Evolutionary conservation across 2,329 filamentous ascomycete species (phyloP).

Genomic region (Madurella fahalii): DNA sequence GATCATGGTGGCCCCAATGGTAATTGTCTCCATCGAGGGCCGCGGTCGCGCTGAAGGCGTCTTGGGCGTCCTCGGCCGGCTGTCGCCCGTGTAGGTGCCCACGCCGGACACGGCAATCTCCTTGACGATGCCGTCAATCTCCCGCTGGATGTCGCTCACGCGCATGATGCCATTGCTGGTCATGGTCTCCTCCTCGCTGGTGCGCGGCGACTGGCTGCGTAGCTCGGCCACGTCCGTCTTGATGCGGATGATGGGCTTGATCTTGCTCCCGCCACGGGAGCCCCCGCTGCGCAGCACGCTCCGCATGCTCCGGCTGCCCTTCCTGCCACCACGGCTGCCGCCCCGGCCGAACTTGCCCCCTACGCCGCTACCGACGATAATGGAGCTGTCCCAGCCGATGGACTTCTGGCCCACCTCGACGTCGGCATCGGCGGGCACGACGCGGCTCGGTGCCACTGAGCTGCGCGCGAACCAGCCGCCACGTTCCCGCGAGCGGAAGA

Average conservation of each 20-base stretch:
- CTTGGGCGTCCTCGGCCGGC: conserved; percentile 3
- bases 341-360: conserved; percentile 26
- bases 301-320: conserved; percentile 9
- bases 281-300: conserved; percentile 13
- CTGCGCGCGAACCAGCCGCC: conserved; percentile 32
- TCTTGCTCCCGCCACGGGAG: conserved; percentile 11
- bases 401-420: conserved; percentile 22
- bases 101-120: conserved; percentile 26
- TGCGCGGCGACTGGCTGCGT: conserved; percentile 30
- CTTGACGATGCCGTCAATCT: conserved; percentile 31
- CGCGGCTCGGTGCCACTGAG: conserved; percentile 22
- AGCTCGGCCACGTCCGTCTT: conserved; percentile 24
- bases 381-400: conserved; percentile 16
- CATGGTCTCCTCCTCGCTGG: conserved; percentile 35
- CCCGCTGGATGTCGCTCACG: conserved; percentile 29
- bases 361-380: not conserved
- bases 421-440: conserved; percentile 4
- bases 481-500: conserved; percentile 30
- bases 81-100: conserved; percentile 19
- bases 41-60: conserved; percentile 4
- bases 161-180: conserved; percentile 34
- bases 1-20: conserved; percentile 2
- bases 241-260: conserved; percentile 24
- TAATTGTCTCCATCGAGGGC: conserved; percentile 13
- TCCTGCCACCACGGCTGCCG: conserved; percentile 35